These are phyloP conservation scores for Angophora floribunda DNA, from an alignment of 345 rosid genomes.

Conservation along the genomic window DNA sequence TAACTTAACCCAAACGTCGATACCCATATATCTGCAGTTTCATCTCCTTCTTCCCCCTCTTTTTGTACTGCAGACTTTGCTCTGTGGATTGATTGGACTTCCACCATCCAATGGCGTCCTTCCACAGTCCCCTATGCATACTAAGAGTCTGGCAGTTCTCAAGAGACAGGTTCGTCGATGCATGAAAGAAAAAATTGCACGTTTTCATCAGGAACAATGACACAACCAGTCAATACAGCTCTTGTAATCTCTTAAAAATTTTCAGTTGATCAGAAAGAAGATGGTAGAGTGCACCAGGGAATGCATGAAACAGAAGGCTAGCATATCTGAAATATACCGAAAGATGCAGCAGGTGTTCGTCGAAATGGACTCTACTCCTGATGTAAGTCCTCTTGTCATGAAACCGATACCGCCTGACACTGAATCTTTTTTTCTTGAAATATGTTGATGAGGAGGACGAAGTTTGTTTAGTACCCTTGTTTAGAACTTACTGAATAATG, in stretches of 20 bases:
- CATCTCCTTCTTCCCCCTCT: neutral
- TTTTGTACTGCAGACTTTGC: slow-evolving; percentile 5
- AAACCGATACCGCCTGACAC: neutral
- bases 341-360: slow-evolving; percentile 22
- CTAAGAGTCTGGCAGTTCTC: slow-evolving; percentile 26
- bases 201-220: neutral
- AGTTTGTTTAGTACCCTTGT: neutral
- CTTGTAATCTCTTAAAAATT: neutral
- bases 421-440: neutral
- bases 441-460: neutral
- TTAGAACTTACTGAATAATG: neutral
- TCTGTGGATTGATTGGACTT: slow-evolving; percentile 29
- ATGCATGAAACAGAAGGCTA: slow-evolving; percentile 11
- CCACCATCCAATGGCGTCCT: slow-evolving; percentile 37
- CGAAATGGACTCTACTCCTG: slow-evolving; percentile 12
- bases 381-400: neutral
- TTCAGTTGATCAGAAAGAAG: slow-evolving; percentile 19
- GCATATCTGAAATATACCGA: slow-evolving; percentile 20
- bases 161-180: slow-evolving; percentile 13
- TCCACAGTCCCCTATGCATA: slow-evolving; percentile 40
- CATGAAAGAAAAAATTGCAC: neutral
- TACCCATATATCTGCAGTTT: neutral
- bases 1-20: neutral
- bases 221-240: neutral
- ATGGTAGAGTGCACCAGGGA: slow-evolving; percentile 22